Conservation (phyloP, 2,329 filamentous ascomycete genomes). For the Chaetothyriales sp. region DNA sequence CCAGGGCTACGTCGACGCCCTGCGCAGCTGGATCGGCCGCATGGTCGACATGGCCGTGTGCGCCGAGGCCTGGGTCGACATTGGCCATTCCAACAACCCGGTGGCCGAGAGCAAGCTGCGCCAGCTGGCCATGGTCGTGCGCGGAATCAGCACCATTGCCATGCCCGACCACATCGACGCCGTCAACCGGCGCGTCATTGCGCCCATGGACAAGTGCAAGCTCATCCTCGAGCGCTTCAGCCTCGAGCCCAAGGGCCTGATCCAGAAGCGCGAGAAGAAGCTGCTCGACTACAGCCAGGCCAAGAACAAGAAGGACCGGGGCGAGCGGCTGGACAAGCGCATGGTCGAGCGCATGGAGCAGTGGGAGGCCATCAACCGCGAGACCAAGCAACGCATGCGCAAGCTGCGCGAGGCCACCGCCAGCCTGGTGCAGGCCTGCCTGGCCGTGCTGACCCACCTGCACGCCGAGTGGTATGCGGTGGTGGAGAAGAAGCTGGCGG, state of each 20-base stretch:
- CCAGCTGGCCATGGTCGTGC: conserved; percentile 73
- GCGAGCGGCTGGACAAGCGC: conserved; percentile 79
- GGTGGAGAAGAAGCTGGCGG: conserved; percentile 48
- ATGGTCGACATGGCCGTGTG: conserved; percentile 69
- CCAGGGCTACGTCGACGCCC: conserved; percentile 79
- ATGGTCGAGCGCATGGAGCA: conserved; percentile 72
- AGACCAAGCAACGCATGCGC: conserved; percentile 82
- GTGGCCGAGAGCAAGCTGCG: conserved; percentile 93
- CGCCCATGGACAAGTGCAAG: conserved; percentile 6
- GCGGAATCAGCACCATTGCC: conserved; percentile 70
- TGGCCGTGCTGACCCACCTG: conserved; percentile 71
- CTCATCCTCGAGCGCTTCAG: conserved; percentile 15
- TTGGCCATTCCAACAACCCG: conserved; percentile 55
- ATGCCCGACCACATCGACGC: conserved; percentile 62
- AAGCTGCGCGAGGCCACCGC: conserved; percentile 70
- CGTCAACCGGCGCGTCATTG: conserved; percentile 24
- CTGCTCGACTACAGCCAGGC: conserved; percentile 76
- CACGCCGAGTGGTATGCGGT: conserved; percentile 72
- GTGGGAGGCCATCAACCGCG: conserved; percentile 82
- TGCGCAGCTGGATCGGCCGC: conserved; percentile 64
- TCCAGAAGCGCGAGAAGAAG: conserved; percentile 91
- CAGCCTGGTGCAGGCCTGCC: conserved; percentile 67
- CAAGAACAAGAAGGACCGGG: conserved; percentile 60
- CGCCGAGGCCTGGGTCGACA: conserved; percentile 68
- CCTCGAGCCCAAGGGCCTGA: conserved; percentile 57